These are phyloP conservation scores for Boletus chippewaensis DNA, from an alignment of 1,284 basidiomycete genomes.

Conservation along the genomic window DNA sequence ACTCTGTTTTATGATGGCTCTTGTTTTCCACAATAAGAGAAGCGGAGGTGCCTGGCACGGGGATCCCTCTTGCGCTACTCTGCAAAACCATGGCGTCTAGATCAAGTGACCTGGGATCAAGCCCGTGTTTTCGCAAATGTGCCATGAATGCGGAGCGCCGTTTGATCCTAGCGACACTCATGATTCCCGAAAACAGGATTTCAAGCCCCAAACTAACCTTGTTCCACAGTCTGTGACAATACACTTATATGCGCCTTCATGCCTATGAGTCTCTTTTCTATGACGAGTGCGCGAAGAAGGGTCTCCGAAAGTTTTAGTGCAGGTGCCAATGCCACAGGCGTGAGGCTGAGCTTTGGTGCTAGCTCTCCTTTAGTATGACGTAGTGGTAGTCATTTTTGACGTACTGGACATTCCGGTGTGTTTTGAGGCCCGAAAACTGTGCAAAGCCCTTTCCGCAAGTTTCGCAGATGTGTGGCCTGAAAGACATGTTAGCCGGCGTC, in stretches of 20 bases:
- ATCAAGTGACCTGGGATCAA: constrained; percentile 27
- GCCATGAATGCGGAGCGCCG: constrained; percentile 49
- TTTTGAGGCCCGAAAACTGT: constrained; percentile 50
- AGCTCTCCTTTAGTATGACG: constrained; percentile 10
- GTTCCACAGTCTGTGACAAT: constrained; percentile 39
- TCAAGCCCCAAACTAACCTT: constrained; percentile 33
- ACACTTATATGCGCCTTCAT: constrained; percentile 40
- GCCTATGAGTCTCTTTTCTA: constrained; percentile 48
- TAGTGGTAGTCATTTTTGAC: constrained; percentile 15
- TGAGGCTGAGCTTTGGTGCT: constrained; percentile 51
- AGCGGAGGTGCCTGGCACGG: neutral
- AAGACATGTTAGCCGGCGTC: neutral
- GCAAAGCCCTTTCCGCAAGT: constrained; percentile 46
- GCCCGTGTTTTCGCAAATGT: constrained; percentile 48
- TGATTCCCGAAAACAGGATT: neutral
- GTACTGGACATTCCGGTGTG: constrained; percentile 57
- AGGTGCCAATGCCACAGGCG: constrained; percentile 40
- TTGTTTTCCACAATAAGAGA: constrained; percentile 3
- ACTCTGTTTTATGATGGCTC: constrained; percentile 1
- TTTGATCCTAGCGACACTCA: constrained; percentile 44
- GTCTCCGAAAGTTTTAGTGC: constrained; percentile 48
- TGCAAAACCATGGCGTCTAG: constrained; percentile 12
- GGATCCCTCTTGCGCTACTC: neutral
- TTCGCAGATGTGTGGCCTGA: constrained; percentile 42
- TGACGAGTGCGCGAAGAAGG: constrained; percentile 60